Evolutionary conservation across 1,139 yeast genomes (phyloP).

Genomic region (Saccharomyces hybrid): DNA sequence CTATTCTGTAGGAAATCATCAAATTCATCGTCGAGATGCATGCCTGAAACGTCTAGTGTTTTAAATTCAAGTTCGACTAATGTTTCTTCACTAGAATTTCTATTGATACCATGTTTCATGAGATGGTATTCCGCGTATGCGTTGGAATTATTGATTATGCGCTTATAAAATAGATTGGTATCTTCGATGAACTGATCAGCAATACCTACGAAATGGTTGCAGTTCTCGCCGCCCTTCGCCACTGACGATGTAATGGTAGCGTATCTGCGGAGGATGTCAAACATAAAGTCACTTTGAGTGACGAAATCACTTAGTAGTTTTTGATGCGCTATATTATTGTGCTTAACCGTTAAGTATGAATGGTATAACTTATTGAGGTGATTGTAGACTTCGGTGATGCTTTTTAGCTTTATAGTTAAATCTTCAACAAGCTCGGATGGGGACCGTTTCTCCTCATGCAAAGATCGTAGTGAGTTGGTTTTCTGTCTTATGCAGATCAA

Average conservation of each 20-base stretch:
- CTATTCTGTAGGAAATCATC: slow-evolving; percentile 12
- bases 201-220: not conserved
- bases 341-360: not conserved
- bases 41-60: not conserved
- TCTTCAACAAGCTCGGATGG: not conserved
- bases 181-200: not conserved
- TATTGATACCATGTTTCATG: not conserved
- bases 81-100: not conserved
- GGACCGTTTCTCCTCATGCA: not conserved
- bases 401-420: not conserved
- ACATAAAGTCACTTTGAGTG: not conserved
- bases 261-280: not conserved
- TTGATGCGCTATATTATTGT: not conserved
- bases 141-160: not conserved
- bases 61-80: not conserved
- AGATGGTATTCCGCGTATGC: not conserved
- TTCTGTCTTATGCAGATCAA: not conserved
- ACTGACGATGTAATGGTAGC: not conserved
- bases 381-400: not conserved
- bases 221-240: too few species aligned
- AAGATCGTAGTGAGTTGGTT: not conserved
- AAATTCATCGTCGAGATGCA: slow-evolving; percentile 6
- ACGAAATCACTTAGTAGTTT: not conserved
- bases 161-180: not conserved
- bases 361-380: not conserved